Evolutionary conservation across 108 stramenopile genomes (phyloP).

Genomic region (Nitzschia sp.): DNA sequence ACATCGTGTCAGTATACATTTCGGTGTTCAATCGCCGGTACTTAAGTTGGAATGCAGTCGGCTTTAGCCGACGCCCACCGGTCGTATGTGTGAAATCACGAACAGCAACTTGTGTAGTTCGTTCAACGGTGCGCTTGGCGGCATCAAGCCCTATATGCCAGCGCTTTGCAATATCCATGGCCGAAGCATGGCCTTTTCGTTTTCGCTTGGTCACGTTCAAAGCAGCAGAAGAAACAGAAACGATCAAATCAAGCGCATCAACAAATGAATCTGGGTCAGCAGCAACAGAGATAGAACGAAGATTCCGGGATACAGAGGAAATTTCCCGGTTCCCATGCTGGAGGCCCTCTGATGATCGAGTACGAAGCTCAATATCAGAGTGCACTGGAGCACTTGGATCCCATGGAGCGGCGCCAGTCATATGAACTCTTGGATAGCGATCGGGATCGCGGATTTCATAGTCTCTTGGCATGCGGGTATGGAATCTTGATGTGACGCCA

Average conservation of each 20-base stretch:
- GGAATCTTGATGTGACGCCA: background rate
- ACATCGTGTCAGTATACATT: constrained; percentile 36
- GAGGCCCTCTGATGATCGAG: too few species aligned
- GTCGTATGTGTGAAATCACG: constrained; percentile 13
- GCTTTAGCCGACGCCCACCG: constrained; percentile 10
- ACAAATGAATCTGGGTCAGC: too few species aligned
- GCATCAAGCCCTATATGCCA: constrained; percentile 21
- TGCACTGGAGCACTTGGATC: too few species aligned
- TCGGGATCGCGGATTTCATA: background rate
- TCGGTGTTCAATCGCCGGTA: constrained; percentile 20
- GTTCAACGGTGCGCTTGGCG: constrained; percentile 24
- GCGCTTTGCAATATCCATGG: too few species aligned
- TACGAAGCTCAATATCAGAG: too few species aligned
- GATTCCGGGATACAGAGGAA: too few species aligned
- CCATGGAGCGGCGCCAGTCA: background rate
- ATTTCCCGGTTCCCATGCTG: too few species aligned
- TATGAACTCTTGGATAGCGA: background rate
- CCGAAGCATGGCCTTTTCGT: too few species aligned
- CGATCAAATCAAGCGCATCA: too few species aligned
- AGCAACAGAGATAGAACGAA: too few species aligned
- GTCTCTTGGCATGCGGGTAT: background rate
- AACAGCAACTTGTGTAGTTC: constrained; percentile 35
- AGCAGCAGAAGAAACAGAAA: too few species aligned
- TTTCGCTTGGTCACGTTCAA: too few species aligned
- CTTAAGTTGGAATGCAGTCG: constrained; percentile 21